phyloP scores from a whole-genome alignment of 306 rosid genomes.

The Nissolia schottii region DNA sequence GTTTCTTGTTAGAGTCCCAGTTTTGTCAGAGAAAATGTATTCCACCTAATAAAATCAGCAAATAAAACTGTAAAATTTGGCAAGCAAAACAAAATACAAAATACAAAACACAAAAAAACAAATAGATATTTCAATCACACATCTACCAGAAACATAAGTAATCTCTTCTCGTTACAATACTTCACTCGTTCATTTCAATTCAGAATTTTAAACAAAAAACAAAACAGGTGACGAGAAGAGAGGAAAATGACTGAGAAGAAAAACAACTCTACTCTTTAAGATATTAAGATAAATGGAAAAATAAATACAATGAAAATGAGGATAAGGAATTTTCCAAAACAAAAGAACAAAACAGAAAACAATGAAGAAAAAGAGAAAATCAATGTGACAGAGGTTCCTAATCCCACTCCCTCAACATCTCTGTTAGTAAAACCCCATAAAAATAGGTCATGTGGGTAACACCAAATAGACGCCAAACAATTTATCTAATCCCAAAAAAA shows the following conservation, averaged over 20 bases:
- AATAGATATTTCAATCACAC: conserved; percentile 1
- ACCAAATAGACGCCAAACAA: background rate
- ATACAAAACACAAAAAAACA: background rate
- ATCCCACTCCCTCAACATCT: background rate
- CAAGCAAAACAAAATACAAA: background rate
- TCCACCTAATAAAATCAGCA: conserved; percentile 67
- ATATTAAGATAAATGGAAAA: background rate
- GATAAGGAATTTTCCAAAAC: no score
- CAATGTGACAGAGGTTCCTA: background rate
- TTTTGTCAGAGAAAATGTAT: conserved; percentile 96
- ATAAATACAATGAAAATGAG: background rate
- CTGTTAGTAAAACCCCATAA: background rate
- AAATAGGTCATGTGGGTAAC: background rate
- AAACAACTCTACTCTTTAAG: background rate
- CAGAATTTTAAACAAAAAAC: background rate
- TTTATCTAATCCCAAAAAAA: background rate
- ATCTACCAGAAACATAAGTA: background rate
- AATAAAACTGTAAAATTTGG: conserved; percentile 9
- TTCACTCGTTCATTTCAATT: background rate
- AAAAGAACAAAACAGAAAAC: background rate
- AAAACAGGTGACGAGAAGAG: background rate
- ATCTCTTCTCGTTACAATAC: background rate
- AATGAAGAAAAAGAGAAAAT: background rate
- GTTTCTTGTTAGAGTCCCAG: conserved; percentile 95
- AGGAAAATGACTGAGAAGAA: background rate